A percentile compares a stretch with the other conserved stretches of the same genome.
Conservation (phyloP, 345 rosid genomes). For the Salix arbutifolia region DNA sequence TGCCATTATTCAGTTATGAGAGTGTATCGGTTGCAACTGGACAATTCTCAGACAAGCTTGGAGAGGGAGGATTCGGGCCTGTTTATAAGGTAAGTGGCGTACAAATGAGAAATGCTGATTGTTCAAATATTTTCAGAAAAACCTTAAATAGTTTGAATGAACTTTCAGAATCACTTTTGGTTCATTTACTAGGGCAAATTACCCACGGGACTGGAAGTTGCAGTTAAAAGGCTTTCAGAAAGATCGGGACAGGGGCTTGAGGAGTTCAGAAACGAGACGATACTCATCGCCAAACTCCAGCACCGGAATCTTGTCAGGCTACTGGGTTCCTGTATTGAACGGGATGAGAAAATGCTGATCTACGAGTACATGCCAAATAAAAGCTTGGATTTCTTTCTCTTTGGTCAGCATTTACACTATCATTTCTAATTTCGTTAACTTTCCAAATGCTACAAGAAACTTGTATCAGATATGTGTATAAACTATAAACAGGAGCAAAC, state of each 20-base stretch:
- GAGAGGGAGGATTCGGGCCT: neutral
- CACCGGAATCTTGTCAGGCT: neutral
- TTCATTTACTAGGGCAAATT: neutral
- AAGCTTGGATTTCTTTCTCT: neutral
- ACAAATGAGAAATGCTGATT: too few species aligned
- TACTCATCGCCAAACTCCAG: constrained; percentile 5
- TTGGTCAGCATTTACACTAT: neutral
- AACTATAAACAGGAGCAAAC: neutral
- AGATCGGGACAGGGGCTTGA: neutral
- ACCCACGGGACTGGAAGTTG: neutral
- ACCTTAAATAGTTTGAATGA: too few species aligned
- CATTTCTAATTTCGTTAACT: neutral
- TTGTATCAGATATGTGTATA: neutral
- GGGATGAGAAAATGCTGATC: neutral
- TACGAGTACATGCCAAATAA: neutral
- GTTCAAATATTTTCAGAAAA: too few species aligned
- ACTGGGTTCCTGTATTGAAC: neutral
- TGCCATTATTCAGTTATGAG: neutral
- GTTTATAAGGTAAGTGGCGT: too few species aligned
- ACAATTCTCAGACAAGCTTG: neutral
- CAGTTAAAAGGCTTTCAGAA: constrained; percentile 2
- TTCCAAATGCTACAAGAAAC: neutral
- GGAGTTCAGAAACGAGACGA: neutral
- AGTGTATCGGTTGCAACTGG: too few species aligned
- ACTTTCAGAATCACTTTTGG: neutral